Conservation (phyloP, 441 rosid species). For the Adansonia rubrostipa region DNA sequence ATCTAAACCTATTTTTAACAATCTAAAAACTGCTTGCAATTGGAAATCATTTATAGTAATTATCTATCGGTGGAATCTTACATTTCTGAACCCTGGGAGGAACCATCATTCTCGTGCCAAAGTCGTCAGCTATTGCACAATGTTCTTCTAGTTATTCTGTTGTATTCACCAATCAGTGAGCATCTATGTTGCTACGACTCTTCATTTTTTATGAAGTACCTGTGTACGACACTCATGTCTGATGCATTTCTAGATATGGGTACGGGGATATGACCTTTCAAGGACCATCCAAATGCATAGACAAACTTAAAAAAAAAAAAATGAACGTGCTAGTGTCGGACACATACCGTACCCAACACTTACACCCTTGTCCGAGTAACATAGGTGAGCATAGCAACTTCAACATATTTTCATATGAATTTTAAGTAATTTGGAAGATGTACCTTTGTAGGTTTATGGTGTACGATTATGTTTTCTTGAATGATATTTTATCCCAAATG, state of each 20-base stretch:
- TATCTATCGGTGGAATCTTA: not conserved
- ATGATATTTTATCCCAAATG: conserved; percentile 8
- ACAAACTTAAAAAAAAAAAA: not conserved
- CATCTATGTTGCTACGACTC: not conserved
- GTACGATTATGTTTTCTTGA: not conserved
- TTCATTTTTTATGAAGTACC: not conserved
- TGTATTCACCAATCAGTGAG: not conserved
- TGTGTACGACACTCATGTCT: not conserved
- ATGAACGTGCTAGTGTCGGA: not conserved
- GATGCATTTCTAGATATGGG: not conserved
- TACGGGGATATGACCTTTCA: not conserved
- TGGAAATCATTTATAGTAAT: not conserved
- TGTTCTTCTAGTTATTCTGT: not conserved
- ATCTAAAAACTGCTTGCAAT: conserved; percentile 11
- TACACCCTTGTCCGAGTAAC: not conserved
- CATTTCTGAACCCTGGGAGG: not conserved
- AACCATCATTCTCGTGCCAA: not conserved
- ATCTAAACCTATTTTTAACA: not conserved
- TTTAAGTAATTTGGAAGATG: not conserved
- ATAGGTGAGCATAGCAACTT: not conserved
- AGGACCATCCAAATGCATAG: not conserved
- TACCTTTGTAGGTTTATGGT: not conserved
- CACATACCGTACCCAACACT: not conserved
- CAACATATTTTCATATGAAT: not conserved
- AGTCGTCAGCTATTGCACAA: not conserved